Base-by-base conservation (phyloP, 192 early-diverging fungal species). In the Dimargaris xerosporica region DNA sequence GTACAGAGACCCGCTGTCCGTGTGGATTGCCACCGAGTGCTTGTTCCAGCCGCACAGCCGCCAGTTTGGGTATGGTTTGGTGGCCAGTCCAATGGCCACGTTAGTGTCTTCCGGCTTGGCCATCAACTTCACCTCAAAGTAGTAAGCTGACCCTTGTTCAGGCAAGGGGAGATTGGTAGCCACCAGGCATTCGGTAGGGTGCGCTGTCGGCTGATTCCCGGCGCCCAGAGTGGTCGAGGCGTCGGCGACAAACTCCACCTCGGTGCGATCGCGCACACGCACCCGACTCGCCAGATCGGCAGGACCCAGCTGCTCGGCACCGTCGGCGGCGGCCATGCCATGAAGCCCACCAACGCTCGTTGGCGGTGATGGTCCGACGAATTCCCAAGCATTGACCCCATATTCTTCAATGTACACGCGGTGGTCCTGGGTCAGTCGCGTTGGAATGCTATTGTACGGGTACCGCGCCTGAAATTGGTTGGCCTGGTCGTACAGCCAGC, bases 321-420 rank as follows among this genome's bases (percentile, higher is more conserved):
- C 34, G 34, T 39, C 34, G 34, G 34, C 34, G 7, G 34, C 34
- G 7, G 34, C 34, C 34, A 39, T 39, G 34, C 34, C 34, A 2
- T 7, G 34, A 7, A 39, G 34, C 7, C 34, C 34, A 69, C 81
- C 80, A 12, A 69, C 71, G 31, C 70, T 70, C 25, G 78, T 73
- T 31, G 77, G 1, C 50, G n/a, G 50, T 1, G 9, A 81, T 26
- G 80, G 73, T 30, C 76, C 74, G 51, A 84, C 82, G 73, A 90
- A 87, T 71, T 90, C 85, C 83, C 85, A 90, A 10, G 88, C 88
- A 26, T 83, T 80, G 7, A 90, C 88, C 30, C 88, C 88, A 68
- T 85, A 84, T 66, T 90, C 88, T 62, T 84, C 82, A 63, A 88
- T 86, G 23, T 81, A 80, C 48, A 81, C 71, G 62, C 82, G 81